A percentile compares a stretch with the other conserved stretches of the same genome.
These are phyloP conservation scores for Phaseolus lunatus DNA, from an alignment of 306 rosid species.

Conservation along the genomic window DNA sequence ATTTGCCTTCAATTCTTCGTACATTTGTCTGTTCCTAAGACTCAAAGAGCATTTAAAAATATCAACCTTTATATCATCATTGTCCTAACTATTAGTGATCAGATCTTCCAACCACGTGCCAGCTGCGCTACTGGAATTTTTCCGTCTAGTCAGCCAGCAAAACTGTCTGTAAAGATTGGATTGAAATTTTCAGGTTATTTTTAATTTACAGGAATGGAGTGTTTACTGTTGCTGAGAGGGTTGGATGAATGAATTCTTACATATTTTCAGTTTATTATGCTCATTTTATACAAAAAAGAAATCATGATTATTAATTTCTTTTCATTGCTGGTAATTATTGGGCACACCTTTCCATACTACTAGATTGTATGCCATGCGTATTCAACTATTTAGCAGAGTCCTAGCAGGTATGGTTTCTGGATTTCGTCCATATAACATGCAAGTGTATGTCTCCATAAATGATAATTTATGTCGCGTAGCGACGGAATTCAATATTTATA, in stretches of 20 bases:
- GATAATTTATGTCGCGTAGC: neutral
- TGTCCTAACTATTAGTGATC: constrained; percentile 46
- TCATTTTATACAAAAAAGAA: neutral
- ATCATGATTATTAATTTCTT: neutral
- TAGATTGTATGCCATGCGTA: constrained; percentile 10
- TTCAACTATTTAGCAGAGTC: neutral
- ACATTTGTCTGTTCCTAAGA: constrained; percentile 43
- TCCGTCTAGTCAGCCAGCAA: constrained; percentile 32
- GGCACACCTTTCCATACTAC: neutral
- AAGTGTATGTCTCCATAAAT: constrained; percentile 1
- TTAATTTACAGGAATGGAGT: neutral
- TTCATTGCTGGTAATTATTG: neutral
- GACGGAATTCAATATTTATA: neutral
- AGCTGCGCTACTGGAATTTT: constrained; percentile 40
- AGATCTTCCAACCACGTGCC: constrained; percentile 47
- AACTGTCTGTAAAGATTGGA: constrained; percentile 4
- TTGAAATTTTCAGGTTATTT: constrained; percentile 21
- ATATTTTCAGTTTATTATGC: neutral
- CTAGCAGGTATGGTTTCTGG: constrained; percentile 34
- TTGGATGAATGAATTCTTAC: constrained; percentile 6
- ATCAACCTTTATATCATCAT: constrained; percentile 50
- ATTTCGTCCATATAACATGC: constrained; percentile 15
- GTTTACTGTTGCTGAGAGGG: constrained; percentile 17
- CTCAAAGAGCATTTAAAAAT: constrained; percentile 47
- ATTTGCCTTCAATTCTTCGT: constrained; percentile 51